A percentile compares a stretch with the other conserved stretches of the same genome.
Evolutionary conservation across 1,139 yeast species (phyloP).

Genomic region (Pichia sp.): DNA sequence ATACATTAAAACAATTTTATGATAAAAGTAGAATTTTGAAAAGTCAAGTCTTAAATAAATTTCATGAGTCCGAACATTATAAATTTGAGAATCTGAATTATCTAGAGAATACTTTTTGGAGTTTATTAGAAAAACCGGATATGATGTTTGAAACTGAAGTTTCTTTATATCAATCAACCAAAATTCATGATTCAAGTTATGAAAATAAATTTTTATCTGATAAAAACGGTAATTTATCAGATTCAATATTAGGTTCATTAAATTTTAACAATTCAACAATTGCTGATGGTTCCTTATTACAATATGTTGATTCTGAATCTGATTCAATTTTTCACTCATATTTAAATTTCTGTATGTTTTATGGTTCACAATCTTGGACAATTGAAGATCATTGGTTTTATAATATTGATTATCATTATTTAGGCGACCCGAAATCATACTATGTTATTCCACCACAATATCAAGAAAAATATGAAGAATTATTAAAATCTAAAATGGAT

Average conservation of each 20-base stretch:
- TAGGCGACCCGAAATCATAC: slow-evolving; percentile 73
- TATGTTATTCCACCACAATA: slow-evolving; percentile 70
- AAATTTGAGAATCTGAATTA: slow-evolving; percentile 20
- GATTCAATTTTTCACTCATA: slow-evolving; percentile 35
- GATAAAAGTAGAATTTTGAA: slow-evolving; percentile 38
- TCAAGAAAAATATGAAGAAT: slow-evolving; percentile 53
- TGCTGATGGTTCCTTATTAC: slow-evolving; percentile 44
- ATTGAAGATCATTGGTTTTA: slow-evolving; percentile 73
- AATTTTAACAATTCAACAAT: slow-evolving; percentile 62
- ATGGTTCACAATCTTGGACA: slow-evolving; percentile 68
- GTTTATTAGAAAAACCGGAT: slow-evolving; percentile 34
- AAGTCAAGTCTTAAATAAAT: slow-evolving; percentile 14
- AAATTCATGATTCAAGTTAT: slow-evolving; percentile 46
- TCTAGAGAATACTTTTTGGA: slow-evolving; percentile 45
- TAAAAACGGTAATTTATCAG: slow-evolving; percentile 7
- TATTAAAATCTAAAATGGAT: slow-evolving; percentile 30
- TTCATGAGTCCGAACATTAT: slow-evolving; percentile 6
- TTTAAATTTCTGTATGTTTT: slow-evolving; percentile 64
- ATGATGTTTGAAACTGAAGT: slow-evolving; percentile 43
- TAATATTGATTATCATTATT: slow-evolving; percentile 57
- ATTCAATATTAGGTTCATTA: slow-evolving; percentile 48
- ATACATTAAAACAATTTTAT: slow-evolving; percentile 46
- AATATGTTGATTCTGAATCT: slow-evolving; percentile 28
- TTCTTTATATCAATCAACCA: slow-evolving; percentile 41
- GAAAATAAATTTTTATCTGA: slow-evolving; percentile 13